Base-by-base conservation (phyloP, 805 yeast genomes). In the Komagataella populi region DNA sequence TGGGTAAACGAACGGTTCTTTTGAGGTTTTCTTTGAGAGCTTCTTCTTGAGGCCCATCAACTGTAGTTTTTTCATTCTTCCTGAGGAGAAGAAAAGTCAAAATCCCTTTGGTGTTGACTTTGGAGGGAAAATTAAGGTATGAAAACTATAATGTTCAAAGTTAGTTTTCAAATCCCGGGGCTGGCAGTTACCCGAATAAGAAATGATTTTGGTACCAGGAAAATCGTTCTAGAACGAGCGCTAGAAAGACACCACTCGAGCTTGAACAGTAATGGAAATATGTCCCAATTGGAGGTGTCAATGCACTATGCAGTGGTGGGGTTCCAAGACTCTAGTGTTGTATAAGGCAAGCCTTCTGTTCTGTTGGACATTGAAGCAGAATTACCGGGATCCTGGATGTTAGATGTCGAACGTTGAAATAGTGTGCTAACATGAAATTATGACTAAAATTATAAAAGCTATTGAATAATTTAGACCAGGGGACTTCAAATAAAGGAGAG, bases 41-140 rank as follows among this genome's bases (percentile, higher is more conserved):
- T 57, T 57, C 48, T 59, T 63, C 56, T 62, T 65, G 20, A 70
- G 52, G 18, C 76, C 76, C 47, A 72, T 71, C 5, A 72, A 58
- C 59, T 72, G 77, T 54, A 72, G 67, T 50, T 67, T 64, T 52
- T 60, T 65, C 74, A 70, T 70, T 16, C n/a, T 30, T 36, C 39
- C 39, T 30, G 39, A 14, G 39, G 10, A 30, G 39, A 30, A 30
- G 39, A 14, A 30, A 30, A 30, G 4, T 8, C 4, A 4, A 20
- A 20, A 20, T 30, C 39, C 14, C 14, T 10, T 10, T 30, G 39
- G 39, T 12, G 10, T 10, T 14, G 14, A 30, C 6, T 30, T 0
- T 8, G 8, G 39, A 10, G 39, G 8, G 39, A 30, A 30, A 6
- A 30, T 30, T 30, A 30, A 30, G 39, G 14, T 30, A 10, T 4